A percentile compares a stretch with the other conserved stretches of the same genome.
phyloP scores from a whole-genome alignment of 176 grass and related monocot genomes.

The Zoysia japonica region DNA sequence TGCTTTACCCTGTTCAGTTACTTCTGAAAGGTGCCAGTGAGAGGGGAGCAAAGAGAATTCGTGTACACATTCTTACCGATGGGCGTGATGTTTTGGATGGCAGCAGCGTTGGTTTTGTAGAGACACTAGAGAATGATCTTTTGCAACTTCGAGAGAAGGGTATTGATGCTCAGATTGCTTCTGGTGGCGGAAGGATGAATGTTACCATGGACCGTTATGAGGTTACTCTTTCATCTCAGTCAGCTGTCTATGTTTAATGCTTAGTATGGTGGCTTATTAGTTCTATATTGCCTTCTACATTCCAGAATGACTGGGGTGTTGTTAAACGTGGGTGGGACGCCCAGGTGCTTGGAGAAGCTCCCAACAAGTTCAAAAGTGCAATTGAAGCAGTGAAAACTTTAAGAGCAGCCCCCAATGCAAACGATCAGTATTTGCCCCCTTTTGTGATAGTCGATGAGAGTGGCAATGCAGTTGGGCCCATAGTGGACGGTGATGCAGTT shows the following conservation, averaged over 20 bases:
- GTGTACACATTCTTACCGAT: conserved; percentile 94
- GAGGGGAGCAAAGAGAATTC: conserved; percentile 86
- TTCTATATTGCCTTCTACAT: conserved; percentile 25
- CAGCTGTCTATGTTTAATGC: not conserved
- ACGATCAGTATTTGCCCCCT: conserved; percentile 86
- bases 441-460: conserved; percentile 95
- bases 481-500: conserved; percentile 93
- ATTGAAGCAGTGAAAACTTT: conserved; percentile 93
- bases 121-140: conserved; percentile 89
- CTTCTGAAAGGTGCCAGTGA: conserved; percentile 88
- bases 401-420: conserved; percentile 64
- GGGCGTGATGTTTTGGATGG: conserved; percentile 99
- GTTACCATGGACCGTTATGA: conserved; percentile 99
- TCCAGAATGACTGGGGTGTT: conserved; percentile 93
- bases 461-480: conserved; percentile 84
- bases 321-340: conserved; percentile 99
- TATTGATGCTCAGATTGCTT: conserved; percentile 83
- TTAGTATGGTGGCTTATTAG: not conserved
- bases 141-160: conserved; percentile 67
- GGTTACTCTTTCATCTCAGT: conserved; percentile 37
- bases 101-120: conserved; percentile 87
- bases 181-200: conserved; percentile 96
- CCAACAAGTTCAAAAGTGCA: conserved; percentile 75
- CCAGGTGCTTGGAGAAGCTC: conserved; percentile 96
- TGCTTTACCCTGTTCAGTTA: conserved; percentile 56